Base-by-base conservation (phyloP, 179 eudicot genomes). In the Camellia oleifera region DNA sequence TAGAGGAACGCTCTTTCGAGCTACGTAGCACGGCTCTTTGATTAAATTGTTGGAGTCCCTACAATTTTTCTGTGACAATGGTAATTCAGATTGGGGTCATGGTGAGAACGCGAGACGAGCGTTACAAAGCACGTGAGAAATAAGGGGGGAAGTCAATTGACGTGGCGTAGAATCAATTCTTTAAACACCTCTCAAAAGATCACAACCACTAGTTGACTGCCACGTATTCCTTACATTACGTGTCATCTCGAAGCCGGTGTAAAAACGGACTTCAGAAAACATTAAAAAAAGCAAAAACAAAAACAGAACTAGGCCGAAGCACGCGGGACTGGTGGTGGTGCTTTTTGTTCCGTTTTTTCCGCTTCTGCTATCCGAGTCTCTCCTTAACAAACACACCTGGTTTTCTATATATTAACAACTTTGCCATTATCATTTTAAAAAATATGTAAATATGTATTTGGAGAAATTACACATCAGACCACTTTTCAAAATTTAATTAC, bases 121-220 rank as follows among this genome's bases (percentile, higher is more conserved):
- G 81, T 58, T 48, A 20, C 69, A 15, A 68, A 66, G 66, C 79
- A 63, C 81, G 81, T 77, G 80, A 60, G 20, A n/a, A 71, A 60
- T 26, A 26, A 26, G 32, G 32, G 32, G 32, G 32, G 17, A 18
- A 17, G 54, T 2, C 13, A 13, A 13, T 60, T 66, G 76, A 60
- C 79, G 85, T 82, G 53, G 63, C 79, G 85, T 82, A 50, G 48
- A 69, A 44, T 57, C 32, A 6, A 58, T 67, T 68, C 68, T 17
- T 23, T 23, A 78, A 78, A 52, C 20, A 46, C 56, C 56, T 60
- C 53, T 7, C 26, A 45, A 11, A 60, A 71, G 45, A 54, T 18
- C 75, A 56, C 63, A 56, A 74, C 84, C 62, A 74, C 7, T 78
- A 14, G 18, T 15, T 5, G 0, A 7, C 0, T 14, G 77, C 13